Percentiles rank a stretch among this genome's conserved stretches.
These are phyloP conservation scores for Meira miltonrushii DNA, from an alignment of 1,284 basidiomycete genomes.

Conservation along the genomic window DNA sequence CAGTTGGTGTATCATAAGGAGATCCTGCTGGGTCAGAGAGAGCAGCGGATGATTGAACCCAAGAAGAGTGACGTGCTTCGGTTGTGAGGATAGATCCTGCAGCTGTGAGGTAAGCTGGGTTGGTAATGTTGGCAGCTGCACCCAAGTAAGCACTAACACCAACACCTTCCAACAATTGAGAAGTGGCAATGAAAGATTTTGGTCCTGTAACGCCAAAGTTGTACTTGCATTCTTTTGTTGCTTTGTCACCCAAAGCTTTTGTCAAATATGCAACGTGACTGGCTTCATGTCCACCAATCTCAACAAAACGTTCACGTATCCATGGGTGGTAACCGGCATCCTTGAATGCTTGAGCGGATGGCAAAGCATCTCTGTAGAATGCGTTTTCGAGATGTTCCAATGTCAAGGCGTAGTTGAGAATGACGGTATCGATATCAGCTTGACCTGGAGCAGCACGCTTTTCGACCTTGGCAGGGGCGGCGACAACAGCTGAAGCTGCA, in stretches of 20 bases:
- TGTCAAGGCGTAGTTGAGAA: constrained; percentile 63
- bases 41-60: constrained; percentile 31
- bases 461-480: constrained; percentile 8
- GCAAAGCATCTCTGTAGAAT: constrained; percentile 57
- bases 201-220: constrained; percentile 52
- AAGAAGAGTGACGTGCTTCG: constrained; percentile 32
- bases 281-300: constrained; percentile 57
- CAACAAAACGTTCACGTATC: constrained; percentile 56
- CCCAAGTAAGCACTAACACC: constrained; percentile 63
- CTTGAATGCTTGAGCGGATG: constrained; percentile 57
- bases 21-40: constrained; percentile 29
- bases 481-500: constrained; percentile 11
- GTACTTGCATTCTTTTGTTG: constrained; percentile 61
- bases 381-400: constrained; percentile 67
- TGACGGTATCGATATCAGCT: constrained; percentile 51
- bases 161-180: constrained; percentile 62
- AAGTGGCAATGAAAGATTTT: constrained; percentile 58
- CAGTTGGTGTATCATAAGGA: constrained; percentile 58
- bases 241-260: constrained; percentile 59
- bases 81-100: constrained; percentile 39
- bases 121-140: constrained; percentile 56
- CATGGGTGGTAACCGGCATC: constrained; percentile 59
- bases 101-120: constrained; percentile 28
- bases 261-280: constrained; percentile 58
- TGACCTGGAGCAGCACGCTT: constrained; percentile 43